Percentiles rank a stretch among this genome's conserved stretches.
phyloP scores from a whole-genome alignment of 1,284 basidiomycete species.

The Ceratobasidium sp. region DNA sequence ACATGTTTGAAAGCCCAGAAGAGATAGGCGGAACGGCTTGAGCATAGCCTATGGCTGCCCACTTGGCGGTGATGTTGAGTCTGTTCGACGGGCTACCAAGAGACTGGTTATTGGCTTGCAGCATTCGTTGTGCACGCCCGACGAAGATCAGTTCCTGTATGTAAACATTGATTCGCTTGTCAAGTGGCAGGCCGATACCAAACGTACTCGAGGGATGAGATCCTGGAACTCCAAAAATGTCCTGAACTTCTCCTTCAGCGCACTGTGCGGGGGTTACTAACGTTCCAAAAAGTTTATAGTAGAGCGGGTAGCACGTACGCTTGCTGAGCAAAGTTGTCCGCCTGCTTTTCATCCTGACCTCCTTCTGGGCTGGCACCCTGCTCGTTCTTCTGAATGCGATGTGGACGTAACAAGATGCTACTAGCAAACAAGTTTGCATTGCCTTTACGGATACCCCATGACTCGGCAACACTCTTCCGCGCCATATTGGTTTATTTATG shows the following conservation, averaged over 20 bases:
- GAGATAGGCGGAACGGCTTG: conserved; percentile 12
- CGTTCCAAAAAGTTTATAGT: conserved; percentile 49
- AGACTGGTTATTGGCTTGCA: conserved; percentile 58
- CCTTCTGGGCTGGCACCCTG: background rate
- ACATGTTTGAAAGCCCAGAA: conserved; percentile 12
- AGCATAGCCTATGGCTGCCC: conserved; percentile 27
- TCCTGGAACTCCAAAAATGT: conserved; percentile 61
- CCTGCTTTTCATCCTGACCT: background rate
- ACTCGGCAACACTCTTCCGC: conserved; percentile 56
- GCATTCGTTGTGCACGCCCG: conserved; percentile 60
- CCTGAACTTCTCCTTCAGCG: conserved; percentile 59
- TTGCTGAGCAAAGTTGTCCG: conserved; percentile 22
- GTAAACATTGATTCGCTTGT: background rate
- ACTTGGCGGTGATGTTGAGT: conserved; percentile 59
- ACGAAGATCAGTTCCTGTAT: conserved; percentile 60
- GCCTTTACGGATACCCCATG: conserved; percentile 58
- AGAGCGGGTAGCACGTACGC: conserved; percentile 25
- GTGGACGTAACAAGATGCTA: conserved; percentile 38
- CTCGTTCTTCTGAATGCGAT: conserved; percentile 27
- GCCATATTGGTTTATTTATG: background rate
- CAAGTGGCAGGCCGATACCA: background rate
- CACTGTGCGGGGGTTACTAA: conserved; percentile 53
- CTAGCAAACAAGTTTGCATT: conserved; percentile 57
- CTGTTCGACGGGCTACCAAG: conserved; percentile 61
- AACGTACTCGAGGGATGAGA: conserved; percentile 55